Evolutionary conservation across 1,284 basidiomycete genomes (phyloP).

Genomic region (Moniliella sp.): DNA sequence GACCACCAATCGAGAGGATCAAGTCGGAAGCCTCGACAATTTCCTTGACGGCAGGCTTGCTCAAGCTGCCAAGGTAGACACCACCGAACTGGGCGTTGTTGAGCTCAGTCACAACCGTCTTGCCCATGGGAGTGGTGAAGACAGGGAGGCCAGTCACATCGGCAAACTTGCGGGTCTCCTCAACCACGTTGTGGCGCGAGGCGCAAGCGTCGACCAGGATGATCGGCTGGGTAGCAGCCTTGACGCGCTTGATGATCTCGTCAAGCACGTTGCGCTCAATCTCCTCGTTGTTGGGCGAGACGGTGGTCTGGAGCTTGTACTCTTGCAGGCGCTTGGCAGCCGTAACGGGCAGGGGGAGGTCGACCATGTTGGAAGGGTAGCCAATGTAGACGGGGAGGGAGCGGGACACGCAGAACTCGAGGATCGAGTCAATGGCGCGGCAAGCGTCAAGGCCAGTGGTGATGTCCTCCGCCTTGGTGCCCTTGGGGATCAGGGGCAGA

Average conservation of each 20-base stretch:
- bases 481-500: too few relatives aligned
- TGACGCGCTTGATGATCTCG: slow-evolving; percentile 48
- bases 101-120: slow-evolving; percentile 59
- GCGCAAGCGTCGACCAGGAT: slow-evolving; percentile 80
- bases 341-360: slow-evolving; percentile 49
- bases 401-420: slow-evolving; percentile 49
- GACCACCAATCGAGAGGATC: slow-evolving; percentile 56
- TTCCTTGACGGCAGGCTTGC: slow-evolving; percentile 44
- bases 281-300: slow-evolving; percentile 40
- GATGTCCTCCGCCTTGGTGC: too few relatives aligned
- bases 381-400: slow-evolving; percentile 69
- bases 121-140: slow-evolving; percentile 63
- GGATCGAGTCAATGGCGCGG: slow-evolving; percentile 55
- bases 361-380: slow-evolving; percentile 63
- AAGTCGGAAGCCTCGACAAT: slow-evolving; percentile 62
- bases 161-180: slow-evolving; percentile 50
- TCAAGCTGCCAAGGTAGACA: slow-evolving; percentile 37
- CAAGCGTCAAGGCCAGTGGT: slow-evolving; percentile 34
- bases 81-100: slow-evolving; percentile 66
- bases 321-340: slow-evolving; percentile 46
- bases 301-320: slow-evolving; percentile 33
- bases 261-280: slow-evolving; percentile 38
- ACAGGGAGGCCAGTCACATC: slow-evolving; percentile 41
- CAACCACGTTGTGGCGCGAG: slow-evolving; percentile 52
- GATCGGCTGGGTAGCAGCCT: slow-evolving; percentile 48